Conservation (phyloP, 805 yeast genomes). For the Kluyveromyces starmeri region DNA sequence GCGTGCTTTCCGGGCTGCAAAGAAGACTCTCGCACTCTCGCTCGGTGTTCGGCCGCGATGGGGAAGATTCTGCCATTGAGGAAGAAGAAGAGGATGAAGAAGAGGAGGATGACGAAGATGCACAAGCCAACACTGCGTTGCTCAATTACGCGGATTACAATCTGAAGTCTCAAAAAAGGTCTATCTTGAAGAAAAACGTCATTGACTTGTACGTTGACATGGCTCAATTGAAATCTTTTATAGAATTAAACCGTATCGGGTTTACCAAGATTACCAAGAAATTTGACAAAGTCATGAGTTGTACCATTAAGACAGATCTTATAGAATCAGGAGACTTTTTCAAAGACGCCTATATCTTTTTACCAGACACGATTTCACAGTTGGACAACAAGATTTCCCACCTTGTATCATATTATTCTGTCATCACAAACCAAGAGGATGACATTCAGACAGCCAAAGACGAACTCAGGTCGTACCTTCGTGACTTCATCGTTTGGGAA, state of each 20-base stretch:
- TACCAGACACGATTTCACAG: constrained; percentile 34
- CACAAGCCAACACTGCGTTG: constrained; percentile 40
- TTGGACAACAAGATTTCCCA: constrained; percentile 48
- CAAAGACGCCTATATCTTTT: constrained; percentile 46
- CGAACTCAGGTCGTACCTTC: constrained; percentile 52
- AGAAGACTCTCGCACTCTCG: constrained; percentile 7
- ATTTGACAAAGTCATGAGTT: constrained; percentile 71
- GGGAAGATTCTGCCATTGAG: constrained; percentile 22
- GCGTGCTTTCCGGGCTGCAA: constrained; percentile 12
- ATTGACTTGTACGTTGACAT: constrained; percentile 58
- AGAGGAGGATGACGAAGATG: constrained; percentile 32
- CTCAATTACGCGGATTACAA: constrained; percentile 42
- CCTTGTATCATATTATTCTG: constrained; percentile 47
- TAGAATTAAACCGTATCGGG: constrained; percentile 79
- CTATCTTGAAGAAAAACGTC: constrained; percentile 61
- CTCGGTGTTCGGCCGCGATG: constrained; percentile 11
- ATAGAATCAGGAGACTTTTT: constrained; percentile 39
- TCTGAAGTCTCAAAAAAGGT: constrained; percentile 41
- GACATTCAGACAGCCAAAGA: constrained; percentile 37
- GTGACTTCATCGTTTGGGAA: constrained; percentile 95
- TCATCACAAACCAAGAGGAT: constrained; percentile 30
- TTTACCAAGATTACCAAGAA: constrained; percentile 82
- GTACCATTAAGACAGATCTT: constrained; percentile 42
- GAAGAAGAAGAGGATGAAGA: constrained; percentile 31
- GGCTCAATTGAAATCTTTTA: constrained; percentile 73